A percentile compares a stretch with the other conserved stretches of the same genome.
phyloP scores from a whole-genome alignment of 1,284 basidiomycete species.

The Trametes sp. region DNA sequence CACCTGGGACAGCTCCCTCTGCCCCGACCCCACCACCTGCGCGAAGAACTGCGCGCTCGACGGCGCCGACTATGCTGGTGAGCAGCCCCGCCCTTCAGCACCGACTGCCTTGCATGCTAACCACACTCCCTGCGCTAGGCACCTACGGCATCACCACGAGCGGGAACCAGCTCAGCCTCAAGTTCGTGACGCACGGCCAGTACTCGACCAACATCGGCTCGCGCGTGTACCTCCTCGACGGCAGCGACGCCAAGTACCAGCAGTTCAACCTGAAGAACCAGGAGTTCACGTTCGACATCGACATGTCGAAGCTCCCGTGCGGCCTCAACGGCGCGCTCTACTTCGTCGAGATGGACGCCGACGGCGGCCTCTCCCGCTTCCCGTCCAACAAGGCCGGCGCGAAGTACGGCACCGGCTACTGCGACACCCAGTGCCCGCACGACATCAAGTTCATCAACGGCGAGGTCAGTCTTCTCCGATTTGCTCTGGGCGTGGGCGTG shows the following conservation, averaged over 20 bases:
- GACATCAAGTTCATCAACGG: slow-evolving; percentile 65
- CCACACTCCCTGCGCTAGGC: slow-evolving; percentile 26
- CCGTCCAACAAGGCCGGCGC: slow-evolving; percentile 57
- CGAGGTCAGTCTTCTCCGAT: slow-evolving; percentile 38
- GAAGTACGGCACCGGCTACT: slow-evolving; percentile 64
- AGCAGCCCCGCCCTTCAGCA: slow-evolving; percentile 42
- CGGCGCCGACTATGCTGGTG: slow-evolving; percentile 58
- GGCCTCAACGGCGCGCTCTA: slow-evolving; percentile 62
- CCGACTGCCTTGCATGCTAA: no score
- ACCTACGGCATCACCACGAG: slow-evolving; percentile 49
- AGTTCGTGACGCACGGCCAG: slow-evolving; percentile 50
- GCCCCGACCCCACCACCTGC: slow-evolving; percentile 44
- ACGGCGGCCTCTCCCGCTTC: slow-evolving; percentile 48
- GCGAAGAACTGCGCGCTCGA: slow-evolving; percentile 59
- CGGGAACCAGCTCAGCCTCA: slow-evolving; percentile 56
- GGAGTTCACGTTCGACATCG: slow-evolving; percentile 67
- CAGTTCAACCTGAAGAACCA: slow-evolving; percentile 61
- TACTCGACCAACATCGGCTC: slow-evolving; percentile 54
- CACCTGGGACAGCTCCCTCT: slow-evolving; percentile 42
- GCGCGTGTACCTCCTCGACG: slow-evolving; percentile 59
- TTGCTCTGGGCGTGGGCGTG: background rate
- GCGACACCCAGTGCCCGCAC: slow-evolving; percentile 57
- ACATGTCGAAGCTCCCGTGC: slow-evolving; percentile 61
- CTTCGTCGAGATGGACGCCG: slow-evolving; percentile 50
- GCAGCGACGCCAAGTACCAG: slow-evolving; percentile 52